Evolutionary conservation across 164 flowering plant species (phyloP).

Genomic region (Taxillus chinensis): DNA sequence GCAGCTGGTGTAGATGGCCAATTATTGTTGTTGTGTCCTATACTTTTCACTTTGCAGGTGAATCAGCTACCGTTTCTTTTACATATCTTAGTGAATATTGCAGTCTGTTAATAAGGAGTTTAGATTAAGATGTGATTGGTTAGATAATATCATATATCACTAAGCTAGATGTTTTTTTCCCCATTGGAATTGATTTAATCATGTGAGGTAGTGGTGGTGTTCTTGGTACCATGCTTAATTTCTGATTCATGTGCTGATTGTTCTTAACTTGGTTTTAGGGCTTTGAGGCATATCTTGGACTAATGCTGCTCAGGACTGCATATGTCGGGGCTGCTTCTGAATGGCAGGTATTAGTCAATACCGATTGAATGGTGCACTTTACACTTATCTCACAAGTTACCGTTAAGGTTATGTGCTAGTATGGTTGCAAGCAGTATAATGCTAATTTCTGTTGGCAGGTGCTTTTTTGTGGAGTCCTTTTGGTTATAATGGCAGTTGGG

Average conservation of each 20-base stretch:
- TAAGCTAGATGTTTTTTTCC: too few relatives aligned
- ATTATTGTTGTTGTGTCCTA: conserved; percentile 69
- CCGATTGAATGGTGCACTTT: neutral
- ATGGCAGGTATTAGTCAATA: conserved; percentile 66
- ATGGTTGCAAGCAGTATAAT: too few relatives aligned
- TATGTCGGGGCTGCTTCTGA: conserved; percentile 60
- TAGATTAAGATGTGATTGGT: too few relatives aligned
- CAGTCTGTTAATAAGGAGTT: neutral
- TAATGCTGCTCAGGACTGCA: conserved; percentile 65
- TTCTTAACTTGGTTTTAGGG: conserved; percentile 34
- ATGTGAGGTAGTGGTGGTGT: too few relatives aligned
- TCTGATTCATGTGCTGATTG: too few relatives aligned
- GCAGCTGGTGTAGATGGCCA: conserved; percentile 98
- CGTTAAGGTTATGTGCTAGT: too few relatives aligned
- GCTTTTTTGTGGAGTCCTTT: conserved; percentile 64
- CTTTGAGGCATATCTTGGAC: conserved; percentile 91
- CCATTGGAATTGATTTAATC: too few relatives aligned
- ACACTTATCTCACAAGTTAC: too few relatives aligned
- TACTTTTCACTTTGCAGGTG: conserved; percentile 90
- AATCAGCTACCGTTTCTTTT: conserved; percentile 4
- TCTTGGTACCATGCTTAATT: too few relatives aligned
- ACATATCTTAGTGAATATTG: neutral
- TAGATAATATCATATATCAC: too few relatives aligned
- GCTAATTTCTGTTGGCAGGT: conserved; percentile 37
- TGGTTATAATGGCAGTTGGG: conserved; percentile 88